A percentile compares a stretch with the other conserved stretches of the same genome.
These are phyloP conservation scores for Malassezia cuniculi DNA, from an alignment of 1,284 basidiomycete genomes.

Conservation along the genomic window DNA sequence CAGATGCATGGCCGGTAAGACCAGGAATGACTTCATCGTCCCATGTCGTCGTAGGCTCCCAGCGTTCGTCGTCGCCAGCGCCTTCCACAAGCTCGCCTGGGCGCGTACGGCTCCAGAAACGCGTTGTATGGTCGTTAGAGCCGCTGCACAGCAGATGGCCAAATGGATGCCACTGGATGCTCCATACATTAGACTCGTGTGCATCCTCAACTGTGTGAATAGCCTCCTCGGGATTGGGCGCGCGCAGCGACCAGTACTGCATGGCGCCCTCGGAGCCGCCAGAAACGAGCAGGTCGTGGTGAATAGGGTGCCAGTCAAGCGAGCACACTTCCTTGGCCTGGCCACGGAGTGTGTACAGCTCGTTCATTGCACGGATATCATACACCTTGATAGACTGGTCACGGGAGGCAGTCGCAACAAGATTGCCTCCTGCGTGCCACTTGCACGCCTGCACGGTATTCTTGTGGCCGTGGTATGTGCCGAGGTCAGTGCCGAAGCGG, in stretches of 20 bases:
- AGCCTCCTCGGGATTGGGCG: constrained; percentile 46
- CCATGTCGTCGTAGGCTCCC: no score
- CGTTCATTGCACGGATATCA: constrained; percentile 94
- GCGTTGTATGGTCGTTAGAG: constrained; percentile 90
- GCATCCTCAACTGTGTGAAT: constrained; percentile 75
- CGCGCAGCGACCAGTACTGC: constrained; percentile 71
- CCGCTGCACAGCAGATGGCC: constrained; percentile 85
- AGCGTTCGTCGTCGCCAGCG: constrained; percentile 4
- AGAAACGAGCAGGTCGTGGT: constrained; percentile 71
- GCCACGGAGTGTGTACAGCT: constrained; percentile 74
- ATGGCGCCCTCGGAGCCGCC: constrained; percentile 88
- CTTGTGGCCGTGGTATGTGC: constrained; percentile 67
- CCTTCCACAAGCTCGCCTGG: constrained; percentile 50
- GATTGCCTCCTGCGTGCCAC: constrained; percentile 76
- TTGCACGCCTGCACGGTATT: constrained; percentile 83
- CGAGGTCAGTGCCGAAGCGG: constrained; percentile 34
- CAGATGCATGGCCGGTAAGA: constrained; percentile 4
- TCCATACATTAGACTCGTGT: constrained; percentile 95
- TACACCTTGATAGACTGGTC: constrained; percentile 93
- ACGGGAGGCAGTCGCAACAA: constrained; percentile 81
- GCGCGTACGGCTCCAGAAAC: constrained; percentile 85
- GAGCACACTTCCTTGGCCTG: constrained; percentile 97
- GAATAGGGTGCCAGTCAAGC: constrained; percentile 86
- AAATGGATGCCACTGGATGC: constrained; percentile 83
- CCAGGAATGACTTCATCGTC: constrained; percentile 6